Percentiles rank a stretch among this genome's conserved stretches.
Evolutionary conservation across 768 basidiomycete species (phyloP).

Genomic region (Amanita pallidorosea): DNA sequence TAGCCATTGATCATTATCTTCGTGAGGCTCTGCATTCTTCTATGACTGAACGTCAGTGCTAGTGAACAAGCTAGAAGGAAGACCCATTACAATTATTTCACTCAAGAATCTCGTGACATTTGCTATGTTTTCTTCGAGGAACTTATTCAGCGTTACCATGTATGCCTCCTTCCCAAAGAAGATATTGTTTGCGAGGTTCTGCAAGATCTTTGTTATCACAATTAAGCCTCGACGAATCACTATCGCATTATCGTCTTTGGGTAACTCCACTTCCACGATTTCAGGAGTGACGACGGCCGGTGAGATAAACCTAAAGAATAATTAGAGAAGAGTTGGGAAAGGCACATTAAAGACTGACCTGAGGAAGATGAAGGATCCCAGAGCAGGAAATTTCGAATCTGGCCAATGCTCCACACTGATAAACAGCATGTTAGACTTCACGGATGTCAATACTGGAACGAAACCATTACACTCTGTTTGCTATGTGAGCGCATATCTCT

Average conservation of each 20-base stretch:
- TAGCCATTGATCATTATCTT: conserved; percentile 62
- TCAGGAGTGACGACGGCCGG: conserved; percentile 86
- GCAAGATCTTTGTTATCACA: conserved; percentile 85
- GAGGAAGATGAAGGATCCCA: conserved; percentile 88
- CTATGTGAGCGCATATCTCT: conserved; percentile 79
- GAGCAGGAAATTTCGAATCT: conserved; percentile 67
- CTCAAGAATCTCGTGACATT: conserved; percentile 70
- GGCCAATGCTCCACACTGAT: conserved; percentile 59
- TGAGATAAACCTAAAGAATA: conserved; percentile 64
- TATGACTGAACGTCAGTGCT: conserved; percentile 7
- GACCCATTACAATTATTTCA: conserved; percentile 47
- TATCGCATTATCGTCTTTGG: conserved; percentile 38
- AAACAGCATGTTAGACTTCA: neutral
- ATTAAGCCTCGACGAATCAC: conserved; percentile 70
- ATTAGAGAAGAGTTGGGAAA: conserved; percentile 1
- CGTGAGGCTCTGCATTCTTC: conserved; percentile 33
- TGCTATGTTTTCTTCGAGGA: conserved; percentile 58
- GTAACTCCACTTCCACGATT: conserved; percentile 71
- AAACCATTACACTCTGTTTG: conserved; percentile 52
- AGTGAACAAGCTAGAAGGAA: conserved; percentile 11
- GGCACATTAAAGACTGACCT: conserved; percentile 31
- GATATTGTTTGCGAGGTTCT: conserved; percentile 90
- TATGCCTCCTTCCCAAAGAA: conserved; percentile 87
- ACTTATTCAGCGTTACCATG: conserved; percentile 73
- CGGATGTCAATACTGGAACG: conserved; percentile 1